Conservation (phyloP, 176 grass and related monocot species). For the Typha latifolia region DNA sequence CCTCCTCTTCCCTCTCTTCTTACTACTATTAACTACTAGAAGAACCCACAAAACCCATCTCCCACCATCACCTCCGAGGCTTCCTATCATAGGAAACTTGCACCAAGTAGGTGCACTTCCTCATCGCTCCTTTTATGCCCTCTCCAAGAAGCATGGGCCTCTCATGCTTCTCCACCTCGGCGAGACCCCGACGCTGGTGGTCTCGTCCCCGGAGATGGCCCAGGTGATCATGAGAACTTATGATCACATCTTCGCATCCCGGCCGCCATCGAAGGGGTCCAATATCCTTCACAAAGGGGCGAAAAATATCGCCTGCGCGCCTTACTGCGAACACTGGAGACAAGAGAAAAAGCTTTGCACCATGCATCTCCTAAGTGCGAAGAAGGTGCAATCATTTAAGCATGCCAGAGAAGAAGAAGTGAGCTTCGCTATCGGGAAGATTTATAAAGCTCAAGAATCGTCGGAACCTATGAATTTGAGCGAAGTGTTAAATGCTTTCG, state of each 20-base stretch:
- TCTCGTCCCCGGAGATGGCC: too few species aligned
- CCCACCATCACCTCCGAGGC: too few species aligned
- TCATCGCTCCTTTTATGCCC: too few species aligned
- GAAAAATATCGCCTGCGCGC: background rate
- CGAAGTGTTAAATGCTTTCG: background rate
- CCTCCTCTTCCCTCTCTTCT: background rate
- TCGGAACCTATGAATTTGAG: background rate
- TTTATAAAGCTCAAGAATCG: background rate
- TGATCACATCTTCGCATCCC: too few species aligned
- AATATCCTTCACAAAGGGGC: background rate
- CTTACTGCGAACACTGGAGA: conserved; percentile 6
- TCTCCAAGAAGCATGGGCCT: too few species aligned
- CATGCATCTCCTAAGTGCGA: background rate
- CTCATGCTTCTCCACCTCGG: too few species aligned
- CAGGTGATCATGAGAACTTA: too few species aligned
- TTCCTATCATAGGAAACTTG: too few species aligned
- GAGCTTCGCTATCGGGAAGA: background rate
- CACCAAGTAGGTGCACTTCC: too few species aligned
- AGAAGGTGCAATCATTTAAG: conserved; percentile 3
- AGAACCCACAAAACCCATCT: background rate
- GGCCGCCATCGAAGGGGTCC: too few species aligned
- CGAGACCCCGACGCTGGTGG: too few species aligned
- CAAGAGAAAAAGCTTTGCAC: background rate
- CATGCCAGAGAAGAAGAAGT: conserved; percentile 3
- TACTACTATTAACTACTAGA: background rate